These are phyloP conservation scores for Coniochaeta ligniaria DNA, from an alignment of 2,329 filamentous ascomycete genomes.

Conservation along the genomic window DNA sequence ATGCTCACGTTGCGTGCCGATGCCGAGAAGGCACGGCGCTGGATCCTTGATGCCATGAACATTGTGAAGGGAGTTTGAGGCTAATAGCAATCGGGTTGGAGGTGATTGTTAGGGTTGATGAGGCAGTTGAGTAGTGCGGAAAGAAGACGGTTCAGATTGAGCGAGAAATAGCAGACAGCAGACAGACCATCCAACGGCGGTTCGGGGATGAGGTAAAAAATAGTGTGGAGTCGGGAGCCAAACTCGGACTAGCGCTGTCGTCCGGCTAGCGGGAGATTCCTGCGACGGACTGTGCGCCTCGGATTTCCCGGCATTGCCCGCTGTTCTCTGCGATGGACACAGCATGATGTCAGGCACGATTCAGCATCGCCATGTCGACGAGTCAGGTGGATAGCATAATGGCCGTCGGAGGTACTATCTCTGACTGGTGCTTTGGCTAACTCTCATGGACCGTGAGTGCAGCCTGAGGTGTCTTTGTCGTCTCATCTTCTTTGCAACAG, in stretches of 20 bases:
- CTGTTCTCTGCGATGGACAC: not conserved
- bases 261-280: not conserved
- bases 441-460: not conserved
- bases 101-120: not conserved
- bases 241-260: not conserved
- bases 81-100: not conserved
- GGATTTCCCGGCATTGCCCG: not conserved
- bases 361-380: not conserved
- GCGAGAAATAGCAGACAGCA: not conserved
- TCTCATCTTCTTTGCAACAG: too few species aligned
- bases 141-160: not conserved
- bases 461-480: too few species aligned
- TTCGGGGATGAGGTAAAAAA: constrained; percentile 1
- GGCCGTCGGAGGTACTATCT: too few species aligned
- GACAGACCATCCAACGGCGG: not conserved
- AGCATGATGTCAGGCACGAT: not conserved
- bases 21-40: constrained; percentile 75
- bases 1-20: constrained; percentile 65
- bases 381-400: too few species aligned
- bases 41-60: constrained; percentile 66
- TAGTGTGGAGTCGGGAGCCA: not conserved
- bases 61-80: constrained; percentile 40
- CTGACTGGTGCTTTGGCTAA: too few species aligned
- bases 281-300: not conserved
- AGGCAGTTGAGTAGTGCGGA: not conserved